A percentile compares a stretch with the other conserved stretches of the same genome.
These are phyloP conservation scores for Diaporthe amygdali DNA, from an alignment of 2,329 filamentous ascomycete species.

Conservation along the genomic window DNA sequence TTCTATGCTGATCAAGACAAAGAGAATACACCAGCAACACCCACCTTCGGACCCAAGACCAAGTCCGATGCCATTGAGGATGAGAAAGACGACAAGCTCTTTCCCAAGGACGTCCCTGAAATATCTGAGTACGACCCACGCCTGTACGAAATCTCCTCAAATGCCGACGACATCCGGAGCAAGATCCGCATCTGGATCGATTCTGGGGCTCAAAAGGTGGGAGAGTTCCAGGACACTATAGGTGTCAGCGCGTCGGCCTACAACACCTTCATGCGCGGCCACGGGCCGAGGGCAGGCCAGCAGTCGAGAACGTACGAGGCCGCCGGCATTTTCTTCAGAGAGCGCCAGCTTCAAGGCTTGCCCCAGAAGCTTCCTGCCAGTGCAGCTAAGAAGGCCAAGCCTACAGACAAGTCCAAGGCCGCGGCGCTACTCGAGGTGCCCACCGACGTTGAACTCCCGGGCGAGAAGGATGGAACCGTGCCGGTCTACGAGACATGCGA, in stretches of 20 bases:
- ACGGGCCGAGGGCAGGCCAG: slow-evolving; percentile 43
- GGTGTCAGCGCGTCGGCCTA: slow-evolving; percentile 47
- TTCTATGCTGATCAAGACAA: neutral
- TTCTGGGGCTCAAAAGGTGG: slow-evolving; percentile 53
- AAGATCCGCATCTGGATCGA: slow-evolving; percentile 51
- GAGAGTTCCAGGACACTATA: slow-evolving; percentile 52
- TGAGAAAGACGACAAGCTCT: neutral
- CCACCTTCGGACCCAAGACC: neutral
- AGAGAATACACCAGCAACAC: neutral
- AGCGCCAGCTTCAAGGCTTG: slow-evolving; percentile 52
- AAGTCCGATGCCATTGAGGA: slow-evolving; percentile 11
- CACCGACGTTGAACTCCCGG: slow-evolving; percentile 43
- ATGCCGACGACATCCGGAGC: slow-evolving; percentile 16
- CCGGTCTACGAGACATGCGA: slow-evolving; percentile 62
- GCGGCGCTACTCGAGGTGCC: slow-evolving; percentile 29
- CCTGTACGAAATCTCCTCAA: neutral
- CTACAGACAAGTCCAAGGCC: neutral
- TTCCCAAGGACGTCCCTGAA: neutral
- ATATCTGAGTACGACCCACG: slow-evolving; percentile 19
- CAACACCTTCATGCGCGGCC: slow-evolving; percentile 53
- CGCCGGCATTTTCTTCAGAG: slow-evolving; percentile 53
- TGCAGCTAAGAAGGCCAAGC: neutral
- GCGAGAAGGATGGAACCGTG: slow-evolving; percentile 49
- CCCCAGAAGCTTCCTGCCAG: slow-evolving; percentile 36
- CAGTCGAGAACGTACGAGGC: slow-evolving; percentile 39